These are phyloP conservation scores for Rhododendron simsii DNA, from an alignment of 148 eudicot genomes.

Conservation along the genomic window DNA sequence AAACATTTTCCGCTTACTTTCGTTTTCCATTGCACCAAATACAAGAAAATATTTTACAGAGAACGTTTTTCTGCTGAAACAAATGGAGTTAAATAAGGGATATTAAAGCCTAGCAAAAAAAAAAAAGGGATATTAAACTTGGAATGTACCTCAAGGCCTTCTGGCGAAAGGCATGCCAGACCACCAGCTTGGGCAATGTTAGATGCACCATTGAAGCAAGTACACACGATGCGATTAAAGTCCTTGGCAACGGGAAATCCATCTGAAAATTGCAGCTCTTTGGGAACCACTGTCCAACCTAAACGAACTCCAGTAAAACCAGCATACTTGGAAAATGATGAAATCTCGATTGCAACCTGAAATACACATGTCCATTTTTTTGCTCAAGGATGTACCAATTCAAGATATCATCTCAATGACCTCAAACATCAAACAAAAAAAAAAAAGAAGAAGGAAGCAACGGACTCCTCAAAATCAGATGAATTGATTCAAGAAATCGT, in stretches of 20 bases:
- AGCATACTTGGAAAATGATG: too few species aligned
- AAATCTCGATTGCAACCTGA: too few species aligned
- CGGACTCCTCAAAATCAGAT: not conserved
- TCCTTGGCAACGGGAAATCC: slow-evolving; percentile 53
- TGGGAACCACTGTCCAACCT: slow-evolving; percentile 95
- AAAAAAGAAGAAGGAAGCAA: not conserved
- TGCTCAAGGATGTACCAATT: not conserved
- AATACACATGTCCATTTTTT: not conserved
- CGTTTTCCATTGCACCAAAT: not conserved
- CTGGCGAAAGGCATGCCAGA: slow-evolving; percentile 62
- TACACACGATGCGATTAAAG: slow-evolving; percentile 44
- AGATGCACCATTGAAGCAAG: slow-evolving; percentile 54
- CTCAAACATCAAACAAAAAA: not conserved
- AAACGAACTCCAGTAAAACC: slow-evolving; percentile 90
- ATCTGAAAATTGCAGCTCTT: slow-evolving; percentile 53
- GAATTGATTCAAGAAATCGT: not conserved
- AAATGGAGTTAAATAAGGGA: not conserved
- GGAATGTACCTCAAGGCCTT: slow-evolving; percentile 50
- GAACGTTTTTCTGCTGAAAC: not conserved
- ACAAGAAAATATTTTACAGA: not conserved
- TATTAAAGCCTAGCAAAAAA: not conserved
- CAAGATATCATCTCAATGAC: not conserved
- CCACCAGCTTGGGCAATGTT: slow-evolving; percentile 61
- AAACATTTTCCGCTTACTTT: not conserved
- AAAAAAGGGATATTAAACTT: not conserved